phyloP scores from a whole-genome alignment of 192 early-diverging fungal species.

The Rhizoclosmatium globosum region DNA sequence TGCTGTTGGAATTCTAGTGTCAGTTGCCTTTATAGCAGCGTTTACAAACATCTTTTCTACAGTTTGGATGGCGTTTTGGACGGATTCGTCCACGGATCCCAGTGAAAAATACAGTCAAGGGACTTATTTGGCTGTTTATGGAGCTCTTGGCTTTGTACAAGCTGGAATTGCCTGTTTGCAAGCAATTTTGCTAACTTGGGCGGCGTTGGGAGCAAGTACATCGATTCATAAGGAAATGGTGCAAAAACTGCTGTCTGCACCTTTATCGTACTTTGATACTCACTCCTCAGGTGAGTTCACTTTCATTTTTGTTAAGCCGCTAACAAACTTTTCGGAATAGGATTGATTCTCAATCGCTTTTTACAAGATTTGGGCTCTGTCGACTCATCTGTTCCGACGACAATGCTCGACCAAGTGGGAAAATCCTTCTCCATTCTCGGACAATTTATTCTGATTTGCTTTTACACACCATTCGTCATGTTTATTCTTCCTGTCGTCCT shows the following conservation, averaged over 20 bases:
- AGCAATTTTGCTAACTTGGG: constrained; percentile 12
- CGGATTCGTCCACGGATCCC: neutral
- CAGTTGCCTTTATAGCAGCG: constrained; percentile 7
- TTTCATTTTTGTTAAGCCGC: neutral
- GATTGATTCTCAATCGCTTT: constrained; percentile 31
- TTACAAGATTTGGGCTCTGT: constrained; percentile 29
- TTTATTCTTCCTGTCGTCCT: constrained; percentile 39
- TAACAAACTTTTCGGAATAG: neutral
- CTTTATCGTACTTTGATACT: constrained; percentile 28
- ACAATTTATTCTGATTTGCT: constrained; percentile 22
- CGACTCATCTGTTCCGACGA: constrained; percentile 23
- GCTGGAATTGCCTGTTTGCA: constrained; percentile 21
- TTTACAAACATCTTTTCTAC: neutral
- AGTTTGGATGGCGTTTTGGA: constrained; percentile 30
- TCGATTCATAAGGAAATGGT: constrained; percentile 27
- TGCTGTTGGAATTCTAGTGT: neutral
- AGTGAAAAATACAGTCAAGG: constrained; percentile 3
- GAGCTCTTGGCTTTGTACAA: constrained; percentile 10
- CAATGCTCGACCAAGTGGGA: constrained; percentile 11
- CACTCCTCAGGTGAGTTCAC: constrained; percentile 22
- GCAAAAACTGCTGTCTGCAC: constrained; percentile 19
- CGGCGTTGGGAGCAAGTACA: constrained; percentile 11
- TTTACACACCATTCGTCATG: constrained; percentile 25
- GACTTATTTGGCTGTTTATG: constrained; percentile 19
- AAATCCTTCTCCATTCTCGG: constrained; percentile 25